Evolutionary conservation across 371 early-diverging fungal genomes (phyloP).

Genomic region (Polyrhizophydium stewartii): DNA sequence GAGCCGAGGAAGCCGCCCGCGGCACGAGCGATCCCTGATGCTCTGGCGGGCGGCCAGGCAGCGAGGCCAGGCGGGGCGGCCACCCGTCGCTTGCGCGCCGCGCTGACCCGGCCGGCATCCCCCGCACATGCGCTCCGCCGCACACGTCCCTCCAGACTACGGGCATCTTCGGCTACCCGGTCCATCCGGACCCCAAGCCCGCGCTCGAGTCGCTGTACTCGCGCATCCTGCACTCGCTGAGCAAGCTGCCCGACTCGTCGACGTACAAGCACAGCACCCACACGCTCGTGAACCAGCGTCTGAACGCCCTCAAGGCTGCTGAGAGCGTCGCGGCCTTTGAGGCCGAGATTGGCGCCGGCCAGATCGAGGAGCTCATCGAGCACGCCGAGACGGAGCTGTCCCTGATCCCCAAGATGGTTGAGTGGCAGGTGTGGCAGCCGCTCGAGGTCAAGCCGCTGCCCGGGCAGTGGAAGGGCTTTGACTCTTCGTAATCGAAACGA

Average conservation of each 20-base stretch:
- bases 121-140: no score
- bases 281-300: constrained; percentile 69
- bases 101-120: no score
- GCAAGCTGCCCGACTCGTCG: constrained; percentile 64
- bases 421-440: constrained; percentile 82
- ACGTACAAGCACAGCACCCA: constrained; percentile 83
- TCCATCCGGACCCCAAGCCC: constrained; percentile 83
- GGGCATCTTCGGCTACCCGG: constrained; percentile 78
- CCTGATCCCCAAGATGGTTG: constrained; percentile 73
- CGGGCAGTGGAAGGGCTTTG: constrained; percentile 78
- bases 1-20: no score
- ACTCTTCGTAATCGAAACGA: no score
- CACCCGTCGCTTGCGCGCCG: no score
- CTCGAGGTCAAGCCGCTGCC: constrained; percentile 72
- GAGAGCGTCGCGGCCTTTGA: constrained; percentile 74
- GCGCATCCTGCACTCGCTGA: constrained; percentile 27
- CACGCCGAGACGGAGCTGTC: constrained; percentile 81
- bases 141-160: constrained; percentile 64
- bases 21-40: no score
- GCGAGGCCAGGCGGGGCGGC: no score
- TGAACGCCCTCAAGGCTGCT: constrained; percentile 66
- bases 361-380: constrained; percentile 86
- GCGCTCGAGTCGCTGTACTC: constrained; percentile 64
- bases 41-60: no score
- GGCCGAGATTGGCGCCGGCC: constrained; percentile 67